These are phyloP conservation scores for Saraca asoca DNA, from an alignment of 331 rosid species.

Conservation along the genomic window DNA sequence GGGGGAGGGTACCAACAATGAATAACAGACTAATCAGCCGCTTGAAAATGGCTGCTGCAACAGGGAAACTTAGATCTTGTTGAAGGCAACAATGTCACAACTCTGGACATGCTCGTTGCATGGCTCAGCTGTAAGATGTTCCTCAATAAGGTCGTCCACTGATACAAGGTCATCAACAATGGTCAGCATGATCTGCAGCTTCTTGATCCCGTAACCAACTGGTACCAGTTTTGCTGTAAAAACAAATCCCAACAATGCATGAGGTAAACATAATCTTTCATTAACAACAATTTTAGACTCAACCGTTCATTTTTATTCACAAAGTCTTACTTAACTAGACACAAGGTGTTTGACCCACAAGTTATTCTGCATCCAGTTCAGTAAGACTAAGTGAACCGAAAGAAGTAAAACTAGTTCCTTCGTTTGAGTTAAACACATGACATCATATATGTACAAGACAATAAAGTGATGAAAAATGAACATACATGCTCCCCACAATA, in stretches of 20 bases:
- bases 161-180: slow-evolving; percentile 86
- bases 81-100: slow-evolving; percentile 91
- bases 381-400: too few species aligned
- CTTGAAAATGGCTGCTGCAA: slow-evolving; percentile 46
- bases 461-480: background rate
- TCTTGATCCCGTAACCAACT: slow-evolving; percentile 87
- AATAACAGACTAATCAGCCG: slow-evolving; percentile 34
- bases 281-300: too few species aligned
- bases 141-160: slow-evolving; percentile 72
- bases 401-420: too few species aligned
- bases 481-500: slow-evolving; percentile 90
- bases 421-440: background rate
- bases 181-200: slow-evolving; percentile 78
- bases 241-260: background rate
- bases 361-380: too few species aligned
- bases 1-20: background rate
- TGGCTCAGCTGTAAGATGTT: slow-evolving; percentile 68
- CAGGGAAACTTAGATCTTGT: slow-evolving; percentile 64
- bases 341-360: too few species aligned
- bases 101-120: slow-evolving; percentile 68
- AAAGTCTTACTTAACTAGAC: too few species aligned
- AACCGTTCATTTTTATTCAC: too few species aligned
- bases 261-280: too few species aligned
- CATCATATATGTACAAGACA: background rate
- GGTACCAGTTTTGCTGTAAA: slow-evolving; percentile 69